Percentiles rank a stretch among this genome's conserved stretches.
Evolutionary conservation across 2,329 filamentous ascomycete species (phyloP).

Genomic region (Penicillium sp.): DNA sequence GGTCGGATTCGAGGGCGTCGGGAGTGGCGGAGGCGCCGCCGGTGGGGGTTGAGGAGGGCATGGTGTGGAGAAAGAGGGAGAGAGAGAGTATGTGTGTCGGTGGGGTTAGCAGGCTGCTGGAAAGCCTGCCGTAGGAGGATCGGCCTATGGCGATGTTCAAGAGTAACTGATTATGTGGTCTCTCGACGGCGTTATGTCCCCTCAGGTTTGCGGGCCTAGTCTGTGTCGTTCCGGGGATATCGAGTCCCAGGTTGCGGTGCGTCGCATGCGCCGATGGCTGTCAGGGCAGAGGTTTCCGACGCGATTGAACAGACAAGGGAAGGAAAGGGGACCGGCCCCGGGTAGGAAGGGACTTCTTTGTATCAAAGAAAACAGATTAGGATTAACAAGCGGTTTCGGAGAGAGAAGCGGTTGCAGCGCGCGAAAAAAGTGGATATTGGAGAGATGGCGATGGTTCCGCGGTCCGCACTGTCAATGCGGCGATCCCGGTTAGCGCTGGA

Average conservation of each 20-base stretch:
- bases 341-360: constrained; percentile 2
- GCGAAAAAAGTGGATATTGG: constrained; percentile 21
- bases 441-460: constrained; percentile 26
- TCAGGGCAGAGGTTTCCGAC: constrained; percentile 9
- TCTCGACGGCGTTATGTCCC: not conserved
- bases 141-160: not conserved
- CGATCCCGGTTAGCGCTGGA: constrained; percentile 21
- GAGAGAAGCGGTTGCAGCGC: constrained; percentile 8
- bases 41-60: constrained; percentile 30
- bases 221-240: constrained; percentile 7
- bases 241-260: constrained; percentile 9
- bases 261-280: constrained; percentile 17
- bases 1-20: constrained; percentile 45
- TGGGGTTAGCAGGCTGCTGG: constrained; percentile 10
- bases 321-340: constrained; percentile 23
- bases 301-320: not conserved
- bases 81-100: not conserved
- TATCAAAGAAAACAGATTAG: constrained; percentile 15
- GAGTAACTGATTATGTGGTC: not conserved
- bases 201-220: not conserved
- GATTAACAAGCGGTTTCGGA: constrained; percentile 17
- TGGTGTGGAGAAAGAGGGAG: constrained; percentile 8
- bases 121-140: not conserved
- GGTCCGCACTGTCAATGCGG: constrained; percentile 23
- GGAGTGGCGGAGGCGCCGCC: constrained; percentile 36